A percentile compares a stretch with the other conserved stretches of the same genome.
Evolutionary conservation across 805 yeast genomes (phyloP).

Genomic region (Kuraishia piskuri): DNA sequence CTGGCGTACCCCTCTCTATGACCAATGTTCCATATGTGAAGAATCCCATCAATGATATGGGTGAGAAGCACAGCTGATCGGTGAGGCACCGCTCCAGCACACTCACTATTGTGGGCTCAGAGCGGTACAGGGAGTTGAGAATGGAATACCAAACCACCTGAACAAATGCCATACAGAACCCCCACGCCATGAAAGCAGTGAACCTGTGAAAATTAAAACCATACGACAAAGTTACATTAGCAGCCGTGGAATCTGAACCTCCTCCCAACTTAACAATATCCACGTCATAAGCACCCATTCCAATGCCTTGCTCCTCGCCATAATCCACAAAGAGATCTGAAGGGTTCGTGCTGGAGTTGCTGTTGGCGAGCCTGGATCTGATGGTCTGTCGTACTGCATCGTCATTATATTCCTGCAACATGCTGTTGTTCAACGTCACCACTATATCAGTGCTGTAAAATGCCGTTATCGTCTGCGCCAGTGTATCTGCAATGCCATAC

Average conservation of each 20-base stretch:
- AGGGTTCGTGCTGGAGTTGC: conserved; percentile 9
- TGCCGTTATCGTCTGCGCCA: conserved; percentile 67
- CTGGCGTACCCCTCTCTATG: conserved; percentile 64
- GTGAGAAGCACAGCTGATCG: conserved; percentile 87
- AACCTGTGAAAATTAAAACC: conserved; percentile 60
- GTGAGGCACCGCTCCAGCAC: conserved; percentile 81
- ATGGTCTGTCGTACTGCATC: not conserved
- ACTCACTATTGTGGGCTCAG: conserved; percentile 76
- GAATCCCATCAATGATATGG: conserved; percentile 71
- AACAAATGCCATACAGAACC: conserved; percentile 69
- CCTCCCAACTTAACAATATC: not conserved
- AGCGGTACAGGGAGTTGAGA: conserved; percentile 66
- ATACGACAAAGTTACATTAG: not conserved
- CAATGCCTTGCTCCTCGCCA: conserved; percentile 14
- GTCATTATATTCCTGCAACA: not conserved
- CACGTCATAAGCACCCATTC: not conserved
- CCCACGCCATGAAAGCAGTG: conserved; percentile 81
- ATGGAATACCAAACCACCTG: conserved; percentile 88
- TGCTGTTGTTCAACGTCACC: not conserved
- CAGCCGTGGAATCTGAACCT: not conserved
- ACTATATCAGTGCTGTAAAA: conserved; percentile 6
- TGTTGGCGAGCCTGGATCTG: conserved; percentile 1
- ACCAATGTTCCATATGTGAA: conserved; percentile 79
- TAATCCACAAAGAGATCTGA: conserved; percentile 23
- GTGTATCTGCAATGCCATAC: conserved; percentile 83